Conservation (phyloP, 805 yeast genomes). For the Candida xiaguanensis region DNA sequence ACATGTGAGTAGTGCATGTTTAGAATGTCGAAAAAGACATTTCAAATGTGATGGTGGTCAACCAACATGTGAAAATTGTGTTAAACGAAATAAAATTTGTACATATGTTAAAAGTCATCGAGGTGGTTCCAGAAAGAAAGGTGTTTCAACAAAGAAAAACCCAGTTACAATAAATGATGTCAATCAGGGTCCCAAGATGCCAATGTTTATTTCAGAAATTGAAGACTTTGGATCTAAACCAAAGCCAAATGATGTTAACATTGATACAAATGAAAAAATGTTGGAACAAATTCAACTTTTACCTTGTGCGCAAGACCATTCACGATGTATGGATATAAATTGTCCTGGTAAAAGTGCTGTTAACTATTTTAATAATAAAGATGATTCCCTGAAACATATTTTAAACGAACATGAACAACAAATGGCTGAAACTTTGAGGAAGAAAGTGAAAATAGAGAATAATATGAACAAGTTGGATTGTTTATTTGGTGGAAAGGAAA, state of each 20-base stretch:
- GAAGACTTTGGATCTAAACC: slow-evolving; percentile 13
- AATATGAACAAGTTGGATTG: slow-evolving; percentile 12
- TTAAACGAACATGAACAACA: slow-evolving; percentile 5
- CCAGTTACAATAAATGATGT: slow-evolving; percentile 5
- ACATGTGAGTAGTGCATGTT: slow-evolving; percentile 36
- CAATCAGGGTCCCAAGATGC: slow-evolving; percentile 11
- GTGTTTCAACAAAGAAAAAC: slow-evolving; percentile 27
- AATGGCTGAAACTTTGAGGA: slow-evolving; percentile 9
- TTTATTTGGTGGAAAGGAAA: slow-evolving; percentile 10
- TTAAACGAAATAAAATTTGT: slow-evolving; percentile 31
- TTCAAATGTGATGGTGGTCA: slow-evolving; percentile 47
- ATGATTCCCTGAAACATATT: not conserved
- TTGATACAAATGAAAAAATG: slow-evolving; percentile 2
- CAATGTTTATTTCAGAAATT: slow-evolving; percentile 13
- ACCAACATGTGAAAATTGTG: slow-evolving; percentile 45
- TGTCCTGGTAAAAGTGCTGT: slow-evolving; percentile 13
- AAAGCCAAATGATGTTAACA: not conserved
- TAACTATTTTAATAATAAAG: slow-evolving; percentile 6
- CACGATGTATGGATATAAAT: slow-evolving; percentile 9
- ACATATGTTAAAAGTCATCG: slow-evolving; percentile 49
- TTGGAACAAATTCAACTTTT: slow-evolving; percentile 7
- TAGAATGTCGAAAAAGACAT: slow-evolving; percentile 50
- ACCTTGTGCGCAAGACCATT: slow-evolving; percentile 11
- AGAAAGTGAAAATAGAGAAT: slow-evolving; percentile 11
- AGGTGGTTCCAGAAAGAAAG: slow-evolving; percentile 53